Base-by-base conservation (phyloP, 257 asterid species). In the Haberlea rhodopensis region DNA sequence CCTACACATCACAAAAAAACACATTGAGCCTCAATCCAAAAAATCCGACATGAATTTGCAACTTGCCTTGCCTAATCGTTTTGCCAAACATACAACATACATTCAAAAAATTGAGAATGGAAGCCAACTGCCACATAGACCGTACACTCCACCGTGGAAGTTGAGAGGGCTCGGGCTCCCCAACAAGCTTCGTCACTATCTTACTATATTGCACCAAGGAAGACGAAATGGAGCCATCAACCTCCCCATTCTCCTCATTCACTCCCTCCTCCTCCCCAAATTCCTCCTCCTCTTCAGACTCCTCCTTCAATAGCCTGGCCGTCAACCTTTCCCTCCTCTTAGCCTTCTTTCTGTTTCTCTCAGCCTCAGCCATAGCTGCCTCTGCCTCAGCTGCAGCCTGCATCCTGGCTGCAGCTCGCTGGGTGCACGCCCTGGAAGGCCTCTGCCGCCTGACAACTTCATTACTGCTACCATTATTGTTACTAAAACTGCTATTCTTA, bases 41-140 rank as follows among this genome's bases (percentile, higher is more conserved):
- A 21, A 62, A 19, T 13, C 29, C 57, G 61, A 53, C 67, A 57
- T 22, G 63, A 78, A 63, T n/a, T 60, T 22, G 56, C 56, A 73
- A 45, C 61, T 68, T 76, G 24, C 60, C 28, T 46, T 10, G 13
- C 32, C 6, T 43, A 23, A 13, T 31, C 67, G 13, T 27, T 5
- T 45, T 43, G 53, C 22, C 16, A 67, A 73, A 6, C 48, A 37
- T 70, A 45, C 6, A 20, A 72, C 97, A 58, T 85, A 94, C 99
- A 80, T 94, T 86, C 80, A 94, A 81, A 84, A 94, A 94, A 80
- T 90, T 86, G 62, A 94, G 76, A 70, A 94, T 75, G 21, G 99
- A 90, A 78, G 99, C 97, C 85, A 94, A 67, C 82, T 94, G 87
- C 99, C 97, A 90, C 99, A 90, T 94, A 40, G 90, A 86, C 58